Evolutionary conservation across 331 rosid species (phyloP), one percentile per base, ranked within the genome.

Genomic region (Phaseolus coccineus): DNA sequence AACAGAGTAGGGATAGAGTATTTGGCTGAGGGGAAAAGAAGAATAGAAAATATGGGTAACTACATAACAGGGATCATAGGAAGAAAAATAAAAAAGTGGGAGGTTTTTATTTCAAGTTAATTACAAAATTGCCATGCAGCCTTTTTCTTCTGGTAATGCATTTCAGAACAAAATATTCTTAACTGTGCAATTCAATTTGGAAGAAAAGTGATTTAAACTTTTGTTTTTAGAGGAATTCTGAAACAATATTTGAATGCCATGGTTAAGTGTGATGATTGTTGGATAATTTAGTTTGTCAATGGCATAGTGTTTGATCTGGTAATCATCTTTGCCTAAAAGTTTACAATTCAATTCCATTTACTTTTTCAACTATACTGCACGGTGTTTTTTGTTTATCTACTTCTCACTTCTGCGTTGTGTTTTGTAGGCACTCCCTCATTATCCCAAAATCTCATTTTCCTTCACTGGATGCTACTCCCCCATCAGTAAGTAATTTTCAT

Each of bases 361-460:
- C n/a, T 47, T 73, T 42, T 44, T 71, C 58, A 8, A 62, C 68
- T 53, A 3, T 72, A 59, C 79, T 73, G 59, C 64, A 19, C 52
- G 62, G 4, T 6, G 62, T 63, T 72, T 50, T 46, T 62, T 76
- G 68, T 64, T 27, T 67, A 57, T 80, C 58, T 52, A 46, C 69
- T 55, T 77, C 71, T 86, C 69, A 80, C 39, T 14, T 77, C 40
- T 63, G 50, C 10, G 33, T 33, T 83, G 80, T 85, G 78, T 80
- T 84, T 70, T 59, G 40, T 87, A 96, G 99, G 92, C 99, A 96
- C 88, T 91, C 97, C 75, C 97, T 96, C 65, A 88, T 96, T 59
- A 93, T 96, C 81, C 99, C 99, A 37, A 96, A 91, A 81, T 88
- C 90, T 72, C 99, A 93, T 85, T 96, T 81, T 74, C 86, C 89